Evolutionary conservation across 371 early-diverging fungal species (phyloP).

Genomic region (Lichtheimia hyalospora): DNA sequence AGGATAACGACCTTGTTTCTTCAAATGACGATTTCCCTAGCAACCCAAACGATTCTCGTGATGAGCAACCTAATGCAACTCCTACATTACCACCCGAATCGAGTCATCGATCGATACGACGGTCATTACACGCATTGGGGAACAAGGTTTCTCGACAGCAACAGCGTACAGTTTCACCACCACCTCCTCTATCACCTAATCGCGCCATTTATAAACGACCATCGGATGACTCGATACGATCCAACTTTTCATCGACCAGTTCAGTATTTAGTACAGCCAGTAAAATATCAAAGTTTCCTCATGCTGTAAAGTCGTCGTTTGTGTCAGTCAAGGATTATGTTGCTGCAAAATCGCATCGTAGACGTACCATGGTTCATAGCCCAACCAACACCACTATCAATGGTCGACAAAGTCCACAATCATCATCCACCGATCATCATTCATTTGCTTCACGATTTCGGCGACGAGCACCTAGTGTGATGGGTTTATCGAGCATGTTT

Average conservation of each 20-base stretch:
- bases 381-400: not conserved
- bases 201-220: slow-evolving; percentile 4
- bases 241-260: slow-evolving; percentile 36
- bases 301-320: slow-evolving; percentile 37
- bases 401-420: slow-evolving; percentile 3
- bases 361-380: too few relatives aligned
- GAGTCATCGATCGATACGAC: too few relatives aligned
- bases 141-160: too few relatives aligned
- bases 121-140: too few relatives aligned
- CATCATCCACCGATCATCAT: slow-evolving; percentile 1
- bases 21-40: too few relatives aligned
- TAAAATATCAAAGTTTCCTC: slow-evolving; percentile 34
- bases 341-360: not conserved
- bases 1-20: too few relatives aligned
- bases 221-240: slow-evolving; percentile 36
- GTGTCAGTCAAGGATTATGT: slow-evolving; percentile 32
- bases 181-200: too few relatives aligned
- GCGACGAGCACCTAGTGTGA: slow-evolving; percentile 24
- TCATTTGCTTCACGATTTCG: slow-evolving; percentile 20
- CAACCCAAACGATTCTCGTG: too few relatives aligned
- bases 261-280: slow-evolving; percentile 46
- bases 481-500: slow-evolving; percentile 22
- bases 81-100: too few relatives aligned
- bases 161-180: too few relatives aligned
- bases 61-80: too few relatives aligned